A percentile compares a stretch with the other conserved stretches of the same genome.
Evolutionary conservation across 2,329 filamentous ascomycete species (phyloP).

Genomic region (Colletotrichum liriopes): DNA sequence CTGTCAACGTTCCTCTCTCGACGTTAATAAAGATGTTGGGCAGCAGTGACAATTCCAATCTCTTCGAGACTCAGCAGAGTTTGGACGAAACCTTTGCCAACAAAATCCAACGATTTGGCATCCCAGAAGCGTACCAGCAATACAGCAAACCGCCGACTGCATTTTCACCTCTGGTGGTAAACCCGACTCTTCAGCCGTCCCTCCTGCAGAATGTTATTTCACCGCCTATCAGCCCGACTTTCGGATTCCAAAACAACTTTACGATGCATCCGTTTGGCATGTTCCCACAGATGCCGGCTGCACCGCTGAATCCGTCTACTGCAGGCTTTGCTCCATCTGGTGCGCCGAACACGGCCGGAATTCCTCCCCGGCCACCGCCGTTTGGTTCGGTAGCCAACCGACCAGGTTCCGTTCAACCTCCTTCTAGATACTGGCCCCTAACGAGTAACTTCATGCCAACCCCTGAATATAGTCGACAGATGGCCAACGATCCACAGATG

Average conservation of each 20-base stretch:
- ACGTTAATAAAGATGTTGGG: constrained; percentile 25
- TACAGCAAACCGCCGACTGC: not conserved
- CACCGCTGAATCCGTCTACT: constrained; percentile 5
- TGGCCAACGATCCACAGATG: constrained; percentile 1
- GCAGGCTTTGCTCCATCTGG: not conserved
- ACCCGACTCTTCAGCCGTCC: not conserved
- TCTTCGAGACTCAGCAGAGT: not conserved
- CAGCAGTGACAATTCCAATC: not conserved
- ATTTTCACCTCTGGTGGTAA: constrained; percentile 1
- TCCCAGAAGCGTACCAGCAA: not conserved
- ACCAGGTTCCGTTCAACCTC: not conserved
- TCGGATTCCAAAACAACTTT: constrained; percentile 3
- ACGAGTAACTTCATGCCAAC: constrained; percentile 2
- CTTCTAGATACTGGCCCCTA: not conserved
- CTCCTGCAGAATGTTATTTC: not conserved
- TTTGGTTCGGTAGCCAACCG: not conserved
- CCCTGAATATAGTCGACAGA: constrained; percentile 50
- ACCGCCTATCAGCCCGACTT: not conserved
- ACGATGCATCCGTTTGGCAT: not conserved
- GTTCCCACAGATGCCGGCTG: not conserved
- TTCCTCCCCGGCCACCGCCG: not conserved
- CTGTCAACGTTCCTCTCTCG: constrained; percentile 35
- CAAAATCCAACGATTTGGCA: constrained; percentile 31
- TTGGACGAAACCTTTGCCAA: constrained; percentile 28
- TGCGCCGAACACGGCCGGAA: not conserved